A percentile compares a stretch with the other conserved stretches of the same genome.
Conservation (phyloP, 306 rosid genomes). For the Benincasa hispida region DNA sequence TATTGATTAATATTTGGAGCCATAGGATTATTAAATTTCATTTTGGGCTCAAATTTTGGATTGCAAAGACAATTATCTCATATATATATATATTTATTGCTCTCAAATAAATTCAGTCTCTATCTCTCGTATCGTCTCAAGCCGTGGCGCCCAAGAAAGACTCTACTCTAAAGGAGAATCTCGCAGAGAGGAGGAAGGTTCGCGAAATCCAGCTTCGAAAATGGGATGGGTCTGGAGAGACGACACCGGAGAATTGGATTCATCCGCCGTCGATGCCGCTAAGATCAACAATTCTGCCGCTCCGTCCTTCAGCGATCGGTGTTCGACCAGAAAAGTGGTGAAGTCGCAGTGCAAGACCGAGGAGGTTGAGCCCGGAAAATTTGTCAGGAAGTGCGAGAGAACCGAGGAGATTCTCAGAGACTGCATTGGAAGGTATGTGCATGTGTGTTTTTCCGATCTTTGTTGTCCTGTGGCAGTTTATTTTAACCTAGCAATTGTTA, state of each 20-base stretch:
- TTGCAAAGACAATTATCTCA: too few species aligned
- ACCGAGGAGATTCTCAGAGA: conserved; percentile 62
- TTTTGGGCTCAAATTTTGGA: too few species aligned
- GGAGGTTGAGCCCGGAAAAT: conserved; percentile 74
- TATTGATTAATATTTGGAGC: too few species aligned
- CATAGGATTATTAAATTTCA: too few species aligned
- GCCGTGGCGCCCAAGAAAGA: neutral
- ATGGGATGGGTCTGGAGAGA: conserved; percentile 82
- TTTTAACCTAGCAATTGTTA: neutral
- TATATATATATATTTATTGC: too few species aligned
- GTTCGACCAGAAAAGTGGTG: conserved; percentile 48
- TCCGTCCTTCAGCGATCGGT: conserved; percentile 17
- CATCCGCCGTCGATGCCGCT: neutral
- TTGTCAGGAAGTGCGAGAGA: conserved; percentile 70
- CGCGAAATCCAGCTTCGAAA: neutral
- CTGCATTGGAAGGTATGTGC: conserved; percentile 52
- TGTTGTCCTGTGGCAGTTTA: neutral
- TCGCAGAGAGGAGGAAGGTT: neutral
- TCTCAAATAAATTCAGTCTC: too few species aligned
- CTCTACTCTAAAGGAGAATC: neutral
- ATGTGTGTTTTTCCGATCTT: neutral
- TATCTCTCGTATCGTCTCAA: neutral
- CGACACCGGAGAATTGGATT: conserved; percentile 11
- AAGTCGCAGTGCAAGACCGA: conserved; percentile 65
- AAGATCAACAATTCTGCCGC: neutral